Conservation (phyloP, 2,329 filamentous ascomycete species). For the Pyrenochaeta sp. region DNA sequence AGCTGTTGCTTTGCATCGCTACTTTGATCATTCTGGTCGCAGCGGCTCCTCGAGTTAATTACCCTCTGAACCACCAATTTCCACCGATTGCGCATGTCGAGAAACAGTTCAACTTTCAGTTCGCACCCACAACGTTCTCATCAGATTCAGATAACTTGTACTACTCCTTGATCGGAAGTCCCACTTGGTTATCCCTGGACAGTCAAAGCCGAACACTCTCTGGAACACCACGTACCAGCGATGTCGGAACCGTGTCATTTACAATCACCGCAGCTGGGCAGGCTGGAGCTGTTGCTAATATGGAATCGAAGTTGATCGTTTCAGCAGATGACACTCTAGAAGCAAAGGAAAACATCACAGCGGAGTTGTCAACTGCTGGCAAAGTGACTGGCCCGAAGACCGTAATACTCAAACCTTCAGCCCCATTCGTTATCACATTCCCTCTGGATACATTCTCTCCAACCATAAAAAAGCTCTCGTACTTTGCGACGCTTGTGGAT, state of each 20-base stretch:
- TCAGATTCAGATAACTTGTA: slow-evolving; percentile 64
- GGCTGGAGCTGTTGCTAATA: slow-evolving; percentile 66
- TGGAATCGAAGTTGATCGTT: slow-evolving; percentile 76
- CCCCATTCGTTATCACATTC: slow-evolving; percentile 54
- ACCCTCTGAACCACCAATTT: slow-evolving; percentile 85
- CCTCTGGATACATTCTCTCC: slow-evolving; percentile 68
- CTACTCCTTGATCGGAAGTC: slow-evolving; percentile 72
- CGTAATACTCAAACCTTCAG: slow-evolving; percentile 53
- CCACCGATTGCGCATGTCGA: slow-evolving; percentile 78
- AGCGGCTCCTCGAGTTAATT: slow-evolving; percentile 57
- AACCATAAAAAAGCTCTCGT: slow-evolving; percentile 64
- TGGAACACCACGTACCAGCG: slow-evolving; percentile 70
- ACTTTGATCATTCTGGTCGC: slow-evolving; percentile 23
- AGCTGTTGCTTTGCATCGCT: slow-evolving; percentile 24
- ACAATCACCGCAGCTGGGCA: slow-evolving; percentile 74
- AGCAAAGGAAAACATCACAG: slow-evolving; percentile 64
- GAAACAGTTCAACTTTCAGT: slow-evolving; percentile 73
- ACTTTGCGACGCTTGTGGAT: slow-evolving; percentile 79
- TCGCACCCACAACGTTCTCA: slow-evolving; percentile 77
- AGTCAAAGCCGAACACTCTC: slow-evolving; percentile 69
- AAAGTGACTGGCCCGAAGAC: slow-evolving; percentile 66
- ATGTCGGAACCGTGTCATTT: slow-evolving; percentile 68
- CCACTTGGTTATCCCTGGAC: slow-evolving; percentile 79
- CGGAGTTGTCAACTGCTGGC: slow-evolving; percentile 67
- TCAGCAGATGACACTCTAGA: slow-evolving; percentile 65